Evolutionary conservation across 2,329 filamentous ascomycete species (phyloP), one percentile per base, ranked within the genome.

Genomic region (Xylariaceae sp.): DNA sequence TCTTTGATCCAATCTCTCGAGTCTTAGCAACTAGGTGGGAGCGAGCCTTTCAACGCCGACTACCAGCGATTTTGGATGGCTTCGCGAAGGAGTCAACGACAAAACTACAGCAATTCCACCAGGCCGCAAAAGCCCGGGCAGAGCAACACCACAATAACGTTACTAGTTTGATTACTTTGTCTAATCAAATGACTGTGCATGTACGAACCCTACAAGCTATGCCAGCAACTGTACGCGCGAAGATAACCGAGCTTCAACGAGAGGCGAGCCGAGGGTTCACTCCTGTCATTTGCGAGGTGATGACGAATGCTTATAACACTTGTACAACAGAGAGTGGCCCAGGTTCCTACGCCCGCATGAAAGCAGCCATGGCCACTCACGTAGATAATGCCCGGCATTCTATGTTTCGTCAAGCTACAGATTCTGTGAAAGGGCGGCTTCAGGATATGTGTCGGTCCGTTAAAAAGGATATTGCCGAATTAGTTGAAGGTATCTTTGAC

Each of bases 221-320:
- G 0, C 68, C 69, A 2, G 54, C 47, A 0, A 55, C 56, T 3
- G 66, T 78, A 33, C 57, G 69, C 1, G 60, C 61, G 1, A 58
- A 59, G 2, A 75, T 84, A 58, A 78, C 70, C 0, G 68, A 72
- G 4, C 55, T 70, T 3, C 81, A 84, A 60, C 75, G 78, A 23
- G 77, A 81, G 3, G 77, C 78, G 13, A 85, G 77, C 60, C 77
- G 82, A 3, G 70, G 78, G 27, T 83, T 85, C 50, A 74, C 72
- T 0, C 81, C 80, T 0, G 70, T 72, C 2, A 76, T 86, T 47
- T 64, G 69, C 3, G 36, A 59, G 1, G 67, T 66, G 26, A 83
- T 86, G 77, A 55, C 58, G 2, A 53, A 66, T 2, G 76, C 72
- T 0, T 86, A 86, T 62, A 50, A 70, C 0, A 44, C 40, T 0